Evolutionary conservation across 768 basidiomycete species (phyloP), one percentile per base, ranked within the genome.

Genomic region (Amyloporia xantha): DNA sequence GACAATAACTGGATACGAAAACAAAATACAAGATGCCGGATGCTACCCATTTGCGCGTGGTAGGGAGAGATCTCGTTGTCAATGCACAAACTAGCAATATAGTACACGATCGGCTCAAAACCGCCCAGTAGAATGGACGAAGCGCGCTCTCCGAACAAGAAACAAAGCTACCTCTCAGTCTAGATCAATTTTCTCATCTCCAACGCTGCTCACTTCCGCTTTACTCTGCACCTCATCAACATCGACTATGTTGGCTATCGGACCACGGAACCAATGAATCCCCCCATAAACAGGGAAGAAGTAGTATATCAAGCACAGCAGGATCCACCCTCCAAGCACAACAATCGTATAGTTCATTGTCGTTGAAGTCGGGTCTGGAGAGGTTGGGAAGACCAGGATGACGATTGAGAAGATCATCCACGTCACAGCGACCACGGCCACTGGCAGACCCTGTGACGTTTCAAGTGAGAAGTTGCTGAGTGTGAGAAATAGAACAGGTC

Each of bases 331-430:
- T 9, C 62, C 64, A 24, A 61, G 53, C 21, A 73, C 70, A 25
- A 68, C 64, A 45, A 66, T 54, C 47, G 63, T 64, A 47, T 71
- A 73, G 58, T 73, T 73, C 68, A 73, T 71, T 15, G 56, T 56
- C 11, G 60, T 40, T 2, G 66, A 64, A 24, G 51, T 58, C 2
- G 70, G 63, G 10, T 52, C 50, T 11, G 60, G 64, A n/a, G 58
- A 64, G 33, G 61, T 59, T 33, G 64, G 71, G 66, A 69, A 71
- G 55, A 63, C 50, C 50, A 65, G 59, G 25, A 65, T 61, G 23
- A 62, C 38, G 56, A 64, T 48, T 48, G 64, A 50, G 60, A 71
- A 71, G 2, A 55, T 51, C 69, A 71, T 72, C 64, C 65, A 73
- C 2, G 59, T 35, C 2, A 68, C 56, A 3, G 70, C 62, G 20